phyloP scores from a whole-genome alignment of 305 asterid species.

The Fraxinus xanthoxyloides region DNA sequence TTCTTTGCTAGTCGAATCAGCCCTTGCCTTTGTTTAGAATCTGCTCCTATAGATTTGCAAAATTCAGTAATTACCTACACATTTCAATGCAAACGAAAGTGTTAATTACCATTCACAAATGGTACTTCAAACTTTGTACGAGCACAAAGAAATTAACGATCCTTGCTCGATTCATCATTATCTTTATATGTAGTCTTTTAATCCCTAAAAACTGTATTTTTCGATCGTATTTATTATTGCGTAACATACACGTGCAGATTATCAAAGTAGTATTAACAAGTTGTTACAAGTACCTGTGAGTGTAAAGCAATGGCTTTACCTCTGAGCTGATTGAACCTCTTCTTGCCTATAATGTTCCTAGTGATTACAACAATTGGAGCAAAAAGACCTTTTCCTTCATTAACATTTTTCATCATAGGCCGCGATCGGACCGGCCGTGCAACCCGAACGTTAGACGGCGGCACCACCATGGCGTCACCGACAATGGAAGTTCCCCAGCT shows the following conservation, averaged over 20 bases:
- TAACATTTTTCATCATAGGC: conserved; percentile 77
- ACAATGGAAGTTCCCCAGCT: conserved; percentile 25
- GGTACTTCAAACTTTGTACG: neutral
- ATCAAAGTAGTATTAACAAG: too few relatives aligned
- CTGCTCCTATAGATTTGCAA: conserved; percentile 88
- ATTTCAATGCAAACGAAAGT: neutral
- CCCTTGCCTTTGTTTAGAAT: conserved; percentile 74
- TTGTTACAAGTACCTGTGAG: conserved; percentile 61
- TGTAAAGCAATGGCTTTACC: conserved; percentile 98
- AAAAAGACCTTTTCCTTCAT: conserved; percentile 76
- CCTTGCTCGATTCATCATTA: neutral
- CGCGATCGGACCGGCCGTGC: conserved; percentile 46
- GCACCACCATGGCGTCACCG: conserved; percentile 35
- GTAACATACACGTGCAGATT: neutral
- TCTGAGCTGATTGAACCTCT: conserved; percentile 77
- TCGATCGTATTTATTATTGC: neutral
- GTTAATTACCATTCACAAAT: neutral
- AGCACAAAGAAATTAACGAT: neutral
- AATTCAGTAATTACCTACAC: conserved; percentile 77
- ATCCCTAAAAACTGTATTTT: too few relatives aligned
- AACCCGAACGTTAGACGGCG: conserved; percentile 25
- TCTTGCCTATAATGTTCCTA: conserved; percentile 74
- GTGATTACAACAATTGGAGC: conserved; percentile 74
- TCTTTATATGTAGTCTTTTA: neutral
- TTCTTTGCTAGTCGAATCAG: conserved; percentile 79